A percentile compares a stretch with the other conserved stretches of the same genome.
phyloP scores from a whole-genome alignment of 352 stramenopile genomes.

The Phytophthora pistaciae region DNA sequence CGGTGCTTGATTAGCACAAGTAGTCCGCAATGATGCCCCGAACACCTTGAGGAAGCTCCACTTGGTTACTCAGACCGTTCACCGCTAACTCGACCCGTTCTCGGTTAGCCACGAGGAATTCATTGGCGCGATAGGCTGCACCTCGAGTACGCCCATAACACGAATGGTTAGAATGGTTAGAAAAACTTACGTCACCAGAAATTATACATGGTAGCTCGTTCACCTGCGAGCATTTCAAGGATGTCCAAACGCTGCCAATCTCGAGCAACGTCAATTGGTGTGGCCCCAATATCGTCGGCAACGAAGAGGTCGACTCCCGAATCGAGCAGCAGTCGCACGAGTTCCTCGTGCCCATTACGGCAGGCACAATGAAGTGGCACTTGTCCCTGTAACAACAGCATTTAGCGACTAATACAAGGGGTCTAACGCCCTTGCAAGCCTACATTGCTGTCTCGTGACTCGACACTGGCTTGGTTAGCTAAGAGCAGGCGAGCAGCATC shows the following conservation, averaged over 20 bases:
- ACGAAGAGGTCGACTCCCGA: constrained; percentile 47
- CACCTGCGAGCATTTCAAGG: constrained; percentile 53
- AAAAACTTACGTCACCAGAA: background rate
- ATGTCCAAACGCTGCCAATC: constrained; percentile 71
- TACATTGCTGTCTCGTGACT: constrained; percentile 54
- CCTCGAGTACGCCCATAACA: background rate
- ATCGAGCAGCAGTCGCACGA: constrained; percentile 53
- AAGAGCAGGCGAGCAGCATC: constrained; percentile 55
- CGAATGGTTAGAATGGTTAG: background rate
- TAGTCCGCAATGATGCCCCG: constrained; percentile 20
- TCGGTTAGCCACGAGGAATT: constrained; percentile 26
- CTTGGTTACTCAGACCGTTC: constrained; percentile 26
- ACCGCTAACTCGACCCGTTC: constrained; percentile 34
- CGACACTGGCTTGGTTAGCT: constrained; percentile 32
- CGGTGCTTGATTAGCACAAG: constrained; percentile 23
- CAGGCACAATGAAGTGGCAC: constrained; percentile 64
- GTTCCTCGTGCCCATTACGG: constrained; percentile 57
- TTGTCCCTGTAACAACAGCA: constrained; percentile 43
- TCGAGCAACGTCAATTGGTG: constrained; percentile 60
- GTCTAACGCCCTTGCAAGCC: background rate
- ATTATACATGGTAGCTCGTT: background rate
- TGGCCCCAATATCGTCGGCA: constrained; percentile 56
- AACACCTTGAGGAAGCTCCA: constrained; percentile 26
- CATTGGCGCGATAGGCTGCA: constrained; percentile 24
- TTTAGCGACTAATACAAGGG: background rate